Evolutionary conservation across 2,329 filamentous ascomycete species (phyloP), one percentile per base, ranked within the genome.

Genomic region (Trichoderma koningii): DNA sequence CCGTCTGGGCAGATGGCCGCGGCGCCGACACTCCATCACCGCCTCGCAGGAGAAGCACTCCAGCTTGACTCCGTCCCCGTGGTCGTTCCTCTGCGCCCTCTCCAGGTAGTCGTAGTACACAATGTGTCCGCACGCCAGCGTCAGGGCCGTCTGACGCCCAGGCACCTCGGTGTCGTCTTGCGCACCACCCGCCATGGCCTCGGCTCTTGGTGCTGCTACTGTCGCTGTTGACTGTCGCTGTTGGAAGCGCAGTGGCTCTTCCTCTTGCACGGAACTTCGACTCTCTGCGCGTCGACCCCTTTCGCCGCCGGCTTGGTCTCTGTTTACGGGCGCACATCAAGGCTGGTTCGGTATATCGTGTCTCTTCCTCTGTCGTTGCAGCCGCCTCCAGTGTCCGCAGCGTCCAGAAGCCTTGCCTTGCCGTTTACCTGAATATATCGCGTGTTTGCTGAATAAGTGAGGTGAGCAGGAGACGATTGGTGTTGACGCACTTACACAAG

Each of bases 81-180:
- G 7, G 17, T 53, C 28, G 9, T 28, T 10, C 3, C 5, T 7
- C 3, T 51, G 6, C 9, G 59, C 19, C 9, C 28, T 3, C 26
- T 5, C 5, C 3, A 67, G 50, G n/a, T 69, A 73, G 3, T 15
- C 1, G 1, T 41, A 14, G 30, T 72, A 73, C 17, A 72, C 61
- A 17, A 71, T 56, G 59, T 73, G 72, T 0, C 72, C 72, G 56
- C 72, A 73, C 17, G 65, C 30, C 4, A 70, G 52, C 12, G 71
- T 7, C 17, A 66, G 38, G 14, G 12, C 23, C 10, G 21, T 17
- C 38, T 44, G 23, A 1, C 50, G 21, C 30, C 19, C 38, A 5
- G 52, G n/a, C 23, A 60, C 23, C 44, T 51, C 19, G 23, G n/a
- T 1, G 17, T 34, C 47, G 52, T 12, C 21, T 23, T 34, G 47